Percentiles rank a stretch among this genome's conserved stretches.
phyloP scores from a whole-genome alignment of 768 basidiomycete genomes.

The Tylopilus intermedius region DNA sequence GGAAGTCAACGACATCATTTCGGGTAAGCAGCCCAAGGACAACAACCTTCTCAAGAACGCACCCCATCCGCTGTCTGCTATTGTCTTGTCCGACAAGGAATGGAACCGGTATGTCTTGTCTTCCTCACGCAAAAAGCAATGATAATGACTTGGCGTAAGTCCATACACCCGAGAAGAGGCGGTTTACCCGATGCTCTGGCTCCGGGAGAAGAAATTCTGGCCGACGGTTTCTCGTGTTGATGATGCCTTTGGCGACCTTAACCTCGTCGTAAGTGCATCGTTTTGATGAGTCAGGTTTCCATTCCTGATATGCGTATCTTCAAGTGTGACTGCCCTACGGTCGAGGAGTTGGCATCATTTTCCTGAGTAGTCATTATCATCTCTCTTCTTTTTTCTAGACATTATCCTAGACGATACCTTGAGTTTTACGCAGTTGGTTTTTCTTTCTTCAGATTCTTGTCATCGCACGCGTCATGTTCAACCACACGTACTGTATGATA shows the following conservation, averaged over 20 bases:
- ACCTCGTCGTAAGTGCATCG: conserved; percentile 68
- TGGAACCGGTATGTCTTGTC: conserved; percentile 71
- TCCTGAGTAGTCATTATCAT: conserved; percentile 5
- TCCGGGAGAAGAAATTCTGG: conserved; percentile 94
- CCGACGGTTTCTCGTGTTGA: conserved; percentile 88
- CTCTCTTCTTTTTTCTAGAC: conserved; percentile 13
- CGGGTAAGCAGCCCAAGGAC: conserved; percentile 83
- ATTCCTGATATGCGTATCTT: conserved; percentile 5
- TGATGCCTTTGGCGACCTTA: conserved; percentile 91
- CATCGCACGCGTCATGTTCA: conserved; percentile 49
- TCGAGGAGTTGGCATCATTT: conserved; percentile 60
- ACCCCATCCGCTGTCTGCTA: conserved; percentile 79
- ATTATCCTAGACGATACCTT: conserved; percentile 19
- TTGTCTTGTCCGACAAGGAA: conserved; percentile 65
- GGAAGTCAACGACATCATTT: conserved; percentile 83
- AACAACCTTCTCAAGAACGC: conserved; percentile 93
- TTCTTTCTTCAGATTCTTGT: conserved; percentile 46
- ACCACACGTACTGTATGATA: conserved; percentile 49
- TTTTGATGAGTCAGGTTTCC: conserved; percentile 2
- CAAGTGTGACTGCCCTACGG: conserved; percentile 82
- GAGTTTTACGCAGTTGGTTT: conserved; percentile 33
- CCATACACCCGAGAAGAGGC: conserved; percentile 89
- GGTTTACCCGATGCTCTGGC: conserved; percentile 82
- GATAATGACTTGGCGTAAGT: conserved; percentile 34
- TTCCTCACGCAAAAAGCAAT: neutral